These are phyloP conservation scores for Balansia obtecta DNA, from an alignment of 2,329 filamentous ascomycete species.

Conservation along the genomic window DNA sequence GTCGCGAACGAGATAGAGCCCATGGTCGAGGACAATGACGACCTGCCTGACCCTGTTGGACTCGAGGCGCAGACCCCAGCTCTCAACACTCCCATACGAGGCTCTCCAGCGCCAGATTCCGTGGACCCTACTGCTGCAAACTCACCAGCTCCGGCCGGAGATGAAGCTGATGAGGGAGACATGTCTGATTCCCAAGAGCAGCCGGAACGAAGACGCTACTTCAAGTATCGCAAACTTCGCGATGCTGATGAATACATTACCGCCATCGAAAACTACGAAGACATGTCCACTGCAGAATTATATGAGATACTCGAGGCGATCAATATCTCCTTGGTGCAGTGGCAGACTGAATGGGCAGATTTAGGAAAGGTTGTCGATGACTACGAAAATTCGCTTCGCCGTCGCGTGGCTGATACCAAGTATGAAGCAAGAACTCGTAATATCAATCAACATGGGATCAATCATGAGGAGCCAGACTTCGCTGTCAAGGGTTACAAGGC, in stretches of 20 bases:
- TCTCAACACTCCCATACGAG: constrained; percentile 25
- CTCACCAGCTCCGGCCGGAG: constrained; percentile 24
- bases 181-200: constrained; percentile 22
- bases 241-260: constrained; percentile 36
- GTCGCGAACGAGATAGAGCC: constrained; percentile 16
- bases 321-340: constrained; percentile 34
- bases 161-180: constrained; percentile 25
- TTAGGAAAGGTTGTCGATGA: constrained; percentile 41
- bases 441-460: constrained; percentile 23
- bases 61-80: constrained; percentile 24
- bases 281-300: constrained; percentile 34
- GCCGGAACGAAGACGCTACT: constrained; percentile 20
- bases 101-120: constrained; percentile 27
- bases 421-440: constrained; percentile 33
- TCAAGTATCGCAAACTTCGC: constrained; percentile 36
- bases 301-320: constrained; percentile 31
- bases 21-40: constrained; percentile 21
- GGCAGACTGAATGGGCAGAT: constrained; percentile 41
- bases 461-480: constrained; percentile 39
- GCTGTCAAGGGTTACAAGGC: constrained; percentile 41
- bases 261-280: constrained; percentile 36
- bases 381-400: constrained; percentile 42
- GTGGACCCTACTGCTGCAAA: constrained; percentile 23
- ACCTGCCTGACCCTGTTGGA: constrained; percentile 16
- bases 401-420: constrained; percentile 34